Evolutionary conservation across 331 rosid species (phyloP).

Genomic region (Quercus tomentella): DNA sequence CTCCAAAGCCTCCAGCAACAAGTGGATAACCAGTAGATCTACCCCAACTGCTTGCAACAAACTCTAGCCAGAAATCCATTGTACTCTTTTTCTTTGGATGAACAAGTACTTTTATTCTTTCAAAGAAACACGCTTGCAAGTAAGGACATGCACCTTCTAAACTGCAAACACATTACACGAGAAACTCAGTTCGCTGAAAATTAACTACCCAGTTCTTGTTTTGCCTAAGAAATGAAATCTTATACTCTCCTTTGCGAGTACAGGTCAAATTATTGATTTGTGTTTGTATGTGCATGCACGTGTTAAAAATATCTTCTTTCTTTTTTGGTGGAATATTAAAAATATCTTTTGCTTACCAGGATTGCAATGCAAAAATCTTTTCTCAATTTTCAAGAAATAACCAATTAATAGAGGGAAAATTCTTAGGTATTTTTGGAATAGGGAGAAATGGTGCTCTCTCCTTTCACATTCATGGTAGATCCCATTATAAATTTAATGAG

Average conservation of each 20-base stretch:
- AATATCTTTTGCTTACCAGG: neutral
- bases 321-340: neutral
- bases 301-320: neutral
- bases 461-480: too few relatives aligned
- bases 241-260: neutral
- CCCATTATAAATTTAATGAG: too few relatives aligned
- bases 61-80: slow-evolving; percentile 91
- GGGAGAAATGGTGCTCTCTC: too few relatives aligned
- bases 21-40: slow-evolving; percentile 9
- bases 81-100: neutral
- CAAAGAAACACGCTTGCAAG: neutral
- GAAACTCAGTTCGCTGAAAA: slow-evolving; percentile 4
- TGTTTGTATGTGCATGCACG: slow-evolving; percentile 43
- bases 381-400: slow-evolving; percentile 15
- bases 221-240: neutral
- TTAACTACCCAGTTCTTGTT: neutral
- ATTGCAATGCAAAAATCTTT: slow-evolving; percentile 5
- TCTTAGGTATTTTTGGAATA: too few relatives aligned
- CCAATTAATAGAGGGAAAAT: neutral
- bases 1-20: slow-evolving; percentile 90
- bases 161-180: neutral
- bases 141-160: neutral
- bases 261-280: neutral
- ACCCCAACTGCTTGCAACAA: slow-evolving; percentile 73
- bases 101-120: neutral